Percentiles rank a stretch among this genome's conserved stretches.
phyloP scores from a whole-genome alignment of 2,329 filamentous ascomycete genomes.

The Corinectria fuckeliana region DNA sequence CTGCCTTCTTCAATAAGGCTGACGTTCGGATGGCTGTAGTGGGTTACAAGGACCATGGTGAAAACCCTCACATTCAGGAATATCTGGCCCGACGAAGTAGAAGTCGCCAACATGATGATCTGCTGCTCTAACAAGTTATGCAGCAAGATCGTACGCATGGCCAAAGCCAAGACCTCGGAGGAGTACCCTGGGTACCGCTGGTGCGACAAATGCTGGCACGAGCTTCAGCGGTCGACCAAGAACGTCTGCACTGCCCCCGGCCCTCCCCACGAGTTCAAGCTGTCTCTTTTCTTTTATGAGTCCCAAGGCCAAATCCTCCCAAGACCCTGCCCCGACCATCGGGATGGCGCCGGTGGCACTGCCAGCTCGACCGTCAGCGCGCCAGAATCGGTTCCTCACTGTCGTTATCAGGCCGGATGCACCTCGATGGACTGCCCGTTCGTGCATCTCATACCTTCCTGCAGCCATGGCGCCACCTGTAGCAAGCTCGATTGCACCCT shows the following conservation, averaged over 20 bases:
- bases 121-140: conserved; percentile 51
- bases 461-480: no score
- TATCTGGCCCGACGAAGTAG: conserved; percentile 43
- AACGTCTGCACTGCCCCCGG: conserved; percentile 34
- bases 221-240: conserved; percentile 34
- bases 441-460: no score
- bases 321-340: conserved; percentile 29
- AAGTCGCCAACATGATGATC: conserved; percentile 36
- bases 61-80: conserved; percentile 41
- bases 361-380: no score
- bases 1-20: no score
- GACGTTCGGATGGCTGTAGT: no score
- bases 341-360: conserved; percentile 9
- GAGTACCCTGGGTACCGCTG: conserved; percentile 38
- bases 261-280: conserved; percentile 40
- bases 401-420: no score
- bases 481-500: no score
- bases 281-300: conserved; percentile 45
- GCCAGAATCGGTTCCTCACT: no score
- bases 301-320: conserved; percentile 40
- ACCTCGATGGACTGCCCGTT: no score
- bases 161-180: conserved; percentile 28
- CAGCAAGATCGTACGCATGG: conserved; percentile 39
- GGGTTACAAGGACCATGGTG: no score
- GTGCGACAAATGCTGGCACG: conserved; percentile 44